A percentile compares a stretch with the other conserved stretches of the same genome.
These are phyloP conservation scores for Leishmania tarentolae DNA, from an alignment of 208 protist species.

Conservation along the genomic window DNA sequence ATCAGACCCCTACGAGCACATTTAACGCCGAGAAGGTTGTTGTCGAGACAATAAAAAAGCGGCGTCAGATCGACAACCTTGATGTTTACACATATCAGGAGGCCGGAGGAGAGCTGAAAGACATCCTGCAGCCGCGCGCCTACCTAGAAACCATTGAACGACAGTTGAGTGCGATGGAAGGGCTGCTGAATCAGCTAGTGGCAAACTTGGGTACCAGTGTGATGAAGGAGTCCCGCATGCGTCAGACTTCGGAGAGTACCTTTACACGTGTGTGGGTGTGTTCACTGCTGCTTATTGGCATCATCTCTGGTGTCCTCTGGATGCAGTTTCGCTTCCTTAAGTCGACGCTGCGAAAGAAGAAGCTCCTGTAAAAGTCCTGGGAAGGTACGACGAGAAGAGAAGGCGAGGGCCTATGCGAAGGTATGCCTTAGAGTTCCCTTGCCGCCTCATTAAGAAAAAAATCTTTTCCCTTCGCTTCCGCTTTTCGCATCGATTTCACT, in stretches of 20 bases:
- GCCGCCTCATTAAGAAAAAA: background rate
- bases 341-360: constrained; percentile 63
- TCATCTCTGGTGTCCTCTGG: constrained; percentile 50
- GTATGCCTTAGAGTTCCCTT: background rate
- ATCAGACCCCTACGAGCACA: constrained; percentile 9
- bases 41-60: constrained; percentile 13
- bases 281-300: constrained; percentile 41
- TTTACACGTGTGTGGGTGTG: constrained; percentile 80
- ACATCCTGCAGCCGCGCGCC: constrained; percentile 49
- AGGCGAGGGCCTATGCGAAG: background rate
- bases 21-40: constrained; percentile 13
- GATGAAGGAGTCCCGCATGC: constrained; percentile 48
- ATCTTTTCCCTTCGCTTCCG: background rate
- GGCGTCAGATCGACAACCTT: constrained; percentile 46
- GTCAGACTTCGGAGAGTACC: constrained; percentile 72
- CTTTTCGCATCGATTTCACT: background rate
- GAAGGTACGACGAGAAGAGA: too few species aligned
- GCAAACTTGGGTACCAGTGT: constrained; percentile 11
- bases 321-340: constrained; percentile 76
- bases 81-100: constrained; percentile 75
- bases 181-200: constrained; percentile 15
- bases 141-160: constrained; percentile 53
- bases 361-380: constrained; percentile 40
- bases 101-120: constrained; percentile 61
- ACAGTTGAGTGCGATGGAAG: constrained; percentile 23